Evolutionary conservation across 2,329 filamentous ascomycete species (phyloP).

Genomic region (Exophiala dermatitidis): DNA sequence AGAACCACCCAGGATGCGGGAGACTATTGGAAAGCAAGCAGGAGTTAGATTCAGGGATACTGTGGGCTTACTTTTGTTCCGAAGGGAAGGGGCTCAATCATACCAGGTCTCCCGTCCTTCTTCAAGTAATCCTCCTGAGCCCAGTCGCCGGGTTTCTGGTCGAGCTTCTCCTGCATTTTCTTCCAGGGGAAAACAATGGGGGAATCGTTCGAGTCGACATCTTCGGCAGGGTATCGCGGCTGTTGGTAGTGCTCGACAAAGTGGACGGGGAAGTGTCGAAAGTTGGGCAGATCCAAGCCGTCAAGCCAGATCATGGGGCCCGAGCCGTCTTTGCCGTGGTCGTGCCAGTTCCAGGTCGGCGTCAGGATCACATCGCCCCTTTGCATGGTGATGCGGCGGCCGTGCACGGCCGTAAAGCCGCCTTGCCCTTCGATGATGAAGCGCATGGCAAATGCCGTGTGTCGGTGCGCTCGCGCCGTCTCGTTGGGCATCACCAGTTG

Average conservation of each 20-base stretch:
- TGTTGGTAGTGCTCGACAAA: constrained; percentile 48
- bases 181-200: constrained; percentile 45
- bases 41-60: no score
- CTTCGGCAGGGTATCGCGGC: constrained; percentile 43
- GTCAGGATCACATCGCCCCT: constrained; percentile 53
- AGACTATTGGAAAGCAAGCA: constrained; percentile 3
- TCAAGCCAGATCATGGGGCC: constrained; percentile 54
- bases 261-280: constrained; percentile 46
- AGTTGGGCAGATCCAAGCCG: constrained; percentile 48
- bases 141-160: constrained; percentile 32
- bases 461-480: constrained; percentile 49
- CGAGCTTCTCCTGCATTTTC: constrained; percentile 40
- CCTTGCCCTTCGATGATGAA: constrained; percentile 53
- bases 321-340: constrained; percentile 52
- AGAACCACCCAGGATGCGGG: constrained; percentile 42
- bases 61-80: no score
- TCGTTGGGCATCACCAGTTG: constrained; percentile 53
- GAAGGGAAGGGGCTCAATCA: background rate
- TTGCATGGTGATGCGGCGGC: constrained; percentile 45
- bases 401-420: constrained; percentile 53
- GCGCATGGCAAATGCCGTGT: constrained; percentile 50
- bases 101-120: constrained; percentile 28
- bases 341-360: constrained; percentile 54
- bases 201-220: constrained; percentile 35
- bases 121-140: constrained; percentile 32